Evolutionary conservation across 176 grass and related monocot genomes (phyloP), one percentile per base, ranked within the genome.

Genomic region (Phoenix dactylifera): DNA sequence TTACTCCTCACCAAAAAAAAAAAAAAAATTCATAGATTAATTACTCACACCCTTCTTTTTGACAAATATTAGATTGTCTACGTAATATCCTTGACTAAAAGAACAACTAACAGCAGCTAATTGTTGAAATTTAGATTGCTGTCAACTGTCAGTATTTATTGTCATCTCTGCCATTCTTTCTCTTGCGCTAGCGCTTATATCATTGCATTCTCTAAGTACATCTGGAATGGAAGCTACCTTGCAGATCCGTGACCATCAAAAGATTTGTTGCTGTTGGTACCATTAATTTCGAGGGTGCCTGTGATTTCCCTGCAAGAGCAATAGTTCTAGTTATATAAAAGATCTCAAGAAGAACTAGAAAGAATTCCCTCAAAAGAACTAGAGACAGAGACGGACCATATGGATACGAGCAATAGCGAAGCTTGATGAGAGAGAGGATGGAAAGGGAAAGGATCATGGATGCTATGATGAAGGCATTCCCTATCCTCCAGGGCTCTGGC

Each of bases 371-470:
- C 26, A 1, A 68, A 5, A 52, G 19, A 55, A 4, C 51, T 16
- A 58, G 50, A 17, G 54, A 7, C 51, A 74, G 16, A 20, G 22
- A 3, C 12, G 0, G 16, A 48, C 49, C 17, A 19, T 54, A 65
- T 72, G 81, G 71, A 15, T 77, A 74, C 7, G 86, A 82, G 74
- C 66, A 85, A 61, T 78, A 73, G 66, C 67, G 80, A 18, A 82
- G 67, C 63, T 82, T 61, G 78, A 85, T 12, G 63, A 89, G 19
- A 15, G 82, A 85, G 39, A 89, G 86, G 63, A 85, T 16, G 12
- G 80, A 69, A 19, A 89, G 67, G 67, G 86, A 75, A 48, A 72
- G 77, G 5, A 89, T 74, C 82, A 89, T 82, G 78, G 84, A 74
- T 53, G 70, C 78, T 48, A 82, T 76, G 58, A 89, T 79, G 5